These are phyloP conservation scores for Diversispora eburnea DNA, from an alignment of 192 early-diverging fungal genomes.

Conservation along the genomic window DNA sequence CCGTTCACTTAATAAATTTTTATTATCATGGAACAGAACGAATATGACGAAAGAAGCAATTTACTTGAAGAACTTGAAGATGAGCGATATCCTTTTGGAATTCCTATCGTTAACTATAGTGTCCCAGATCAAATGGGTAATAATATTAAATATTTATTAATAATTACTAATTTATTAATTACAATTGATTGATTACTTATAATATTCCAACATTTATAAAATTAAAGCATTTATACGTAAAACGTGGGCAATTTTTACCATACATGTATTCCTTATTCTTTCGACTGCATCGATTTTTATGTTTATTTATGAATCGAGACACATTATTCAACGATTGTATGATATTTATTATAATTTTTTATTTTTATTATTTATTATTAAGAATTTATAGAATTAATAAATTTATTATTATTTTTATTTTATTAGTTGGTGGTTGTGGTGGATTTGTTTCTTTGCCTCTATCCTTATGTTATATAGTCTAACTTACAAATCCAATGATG, in stretches of 20 bases:
- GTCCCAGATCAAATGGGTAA: no score
- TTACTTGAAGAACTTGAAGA: no score
- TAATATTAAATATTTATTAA: no score
- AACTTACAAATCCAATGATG: slow-evolving; percentile 28
- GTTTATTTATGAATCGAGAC: neutral
- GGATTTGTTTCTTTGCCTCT: neutral
- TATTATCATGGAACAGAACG: no score
- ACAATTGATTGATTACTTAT: no score
- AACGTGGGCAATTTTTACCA: slow-evolving; percentile 4
- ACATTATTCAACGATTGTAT: slow-evolving; percentile 17
- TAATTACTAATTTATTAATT: no score
- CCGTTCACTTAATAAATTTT: no score
- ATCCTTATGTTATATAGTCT: neutral
- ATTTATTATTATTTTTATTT: neutral
- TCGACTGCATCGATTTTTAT: neutral
- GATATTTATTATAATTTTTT: neutral
- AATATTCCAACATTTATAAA: no score
- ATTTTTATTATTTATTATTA: neutral
- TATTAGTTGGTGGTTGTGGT: slow-evolving; percentile 2
- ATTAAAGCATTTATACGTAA: slow-evolving; percentile 26
- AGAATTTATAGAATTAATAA: neutral
- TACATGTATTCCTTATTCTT: neutral
- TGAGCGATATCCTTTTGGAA: no score
- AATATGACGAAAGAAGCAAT: no score
- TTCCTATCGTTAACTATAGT: no score